Base-by-base conservation (phyloP, 306 rosid genomes). In the Lathyrus aphaca region DNA sequence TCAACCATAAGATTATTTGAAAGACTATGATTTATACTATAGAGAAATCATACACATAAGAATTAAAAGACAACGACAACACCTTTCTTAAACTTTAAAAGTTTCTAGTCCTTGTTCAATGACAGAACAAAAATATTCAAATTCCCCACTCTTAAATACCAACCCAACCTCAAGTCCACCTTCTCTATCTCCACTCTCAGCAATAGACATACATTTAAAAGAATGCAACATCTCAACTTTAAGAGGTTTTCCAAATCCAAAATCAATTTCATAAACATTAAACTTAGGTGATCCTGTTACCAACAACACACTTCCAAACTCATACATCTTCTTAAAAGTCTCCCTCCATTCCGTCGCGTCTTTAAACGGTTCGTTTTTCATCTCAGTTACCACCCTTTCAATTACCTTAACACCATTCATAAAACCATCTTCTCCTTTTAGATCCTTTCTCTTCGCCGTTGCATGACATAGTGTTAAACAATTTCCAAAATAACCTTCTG, bases 151-250 rank as follows among this genome's bases (percentile, higher is more conserved):
- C 64, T 6, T 73, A 4, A 65, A 68, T 0, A 48, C 64, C 71
- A 81, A 45, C 0, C 85, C 85, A 77, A 81, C 46, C 19, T 81
- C 85, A 77, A 81, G 62, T 25, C 82, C 85, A n/a, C 71, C 81
- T 25, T 81, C 79, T 3, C 8, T 7, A 6, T 51, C 17, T 55
- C 79, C 56, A 63, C 67, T 63, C 23, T 81, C 85, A 48, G 85
- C 79, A 55, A 81, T 53, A 56, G 85, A 77, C 66, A 81, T 62
- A 64, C 69, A 5, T 73, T 73, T 81, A 2, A 39, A 19, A 0
- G 49, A 35, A 73, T 81, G 82, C 3, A 68, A 66, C 85, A 81
- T 81, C n/a, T 81, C 85, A 25, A 77, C 85, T 71, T 81, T 81
- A 1, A 3, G n/a, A 1, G 85, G 82, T 23, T 60, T 77, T 69